Percentiles rank a stretch among this genome's conserved stretches.
Evolutionary conservation across 352 stramenopile genomes (phyloP).

Genomic region (Globisporangium takayamanum): DNA sequence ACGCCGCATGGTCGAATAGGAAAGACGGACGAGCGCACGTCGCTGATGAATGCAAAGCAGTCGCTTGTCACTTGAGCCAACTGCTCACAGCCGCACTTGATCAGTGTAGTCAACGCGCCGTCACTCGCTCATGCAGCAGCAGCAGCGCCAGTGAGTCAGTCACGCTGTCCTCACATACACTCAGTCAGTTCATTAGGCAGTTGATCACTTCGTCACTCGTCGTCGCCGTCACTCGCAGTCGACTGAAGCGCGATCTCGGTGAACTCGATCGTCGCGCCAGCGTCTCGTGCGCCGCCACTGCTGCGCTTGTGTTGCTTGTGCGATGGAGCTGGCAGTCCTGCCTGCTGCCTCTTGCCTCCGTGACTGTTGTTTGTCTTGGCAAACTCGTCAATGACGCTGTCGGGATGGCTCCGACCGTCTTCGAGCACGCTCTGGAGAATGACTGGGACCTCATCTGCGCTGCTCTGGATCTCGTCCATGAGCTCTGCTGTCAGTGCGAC

Average conservation of each 20-base stretch:
- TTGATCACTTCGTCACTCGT: conserved; percentile 10
- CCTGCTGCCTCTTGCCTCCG: background rate
- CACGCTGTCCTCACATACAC: too few species aligned
- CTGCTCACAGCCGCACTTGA: too few species aligned
- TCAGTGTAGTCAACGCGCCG: too few species aligned
- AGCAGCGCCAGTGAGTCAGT: too few species aligned
- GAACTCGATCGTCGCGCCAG: conserved; percentile 35
- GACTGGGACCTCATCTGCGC: conserved; percentile 40
- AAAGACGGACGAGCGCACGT: too few species aligned
- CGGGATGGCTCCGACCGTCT: conserved; percentile 26
- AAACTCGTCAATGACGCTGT: conserved; percentile 30
- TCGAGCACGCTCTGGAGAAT: conserved; percentile 59
- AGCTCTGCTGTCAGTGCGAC: conserved; percentile 34
- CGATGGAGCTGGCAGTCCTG: too few species aligned
- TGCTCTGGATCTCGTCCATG: conserved; percentile 35
- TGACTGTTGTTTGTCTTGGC: conserved; percentile 4
- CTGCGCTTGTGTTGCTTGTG: background rate
- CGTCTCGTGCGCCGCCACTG: conserved; percentile 4
- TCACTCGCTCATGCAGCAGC: too few species aligned
- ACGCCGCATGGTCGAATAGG: too few species aligned
- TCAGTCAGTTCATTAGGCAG: conserved; percentile 14
- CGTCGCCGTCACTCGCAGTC: background rate
- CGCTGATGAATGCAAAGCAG: too few species aligned
- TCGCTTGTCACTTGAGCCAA: too few species aligned
- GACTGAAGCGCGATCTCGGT: conserved; percentile 62